Evolutionary conservation across 257 asterid genomes (phyloP).

Genomic region (Nicotiana benthamiana): DNA sequence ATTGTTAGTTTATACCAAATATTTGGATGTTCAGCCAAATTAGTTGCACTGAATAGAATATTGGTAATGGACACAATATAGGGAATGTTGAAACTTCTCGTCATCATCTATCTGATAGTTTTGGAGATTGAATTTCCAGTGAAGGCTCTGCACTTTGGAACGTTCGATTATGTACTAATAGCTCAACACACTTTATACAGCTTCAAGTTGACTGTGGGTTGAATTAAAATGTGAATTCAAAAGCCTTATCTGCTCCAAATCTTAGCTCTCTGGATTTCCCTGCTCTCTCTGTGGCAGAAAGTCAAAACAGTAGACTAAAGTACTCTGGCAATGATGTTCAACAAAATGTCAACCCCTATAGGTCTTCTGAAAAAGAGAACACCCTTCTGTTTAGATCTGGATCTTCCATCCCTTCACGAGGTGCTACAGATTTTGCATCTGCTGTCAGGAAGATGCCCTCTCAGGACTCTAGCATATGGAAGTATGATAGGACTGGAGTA

Average conservation of each 20-base stretch:
- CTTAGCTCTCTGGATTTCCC: slow-evolving; percentile 78
- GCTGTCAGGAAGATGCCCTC: slow-evolving; percentile 71
- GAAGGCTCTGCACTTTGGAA: not conserved
- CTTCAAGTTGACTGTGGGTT: slow-evolving; percentile 69
- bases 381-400: slow-evolving; percentile 37
- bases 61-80: not conserved
- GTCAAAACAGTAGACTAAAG: slow-evolving; percentile 39
- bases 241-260: slow-evolving; percentile 61
- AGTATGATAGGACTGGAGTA: slow-evolving; percentile 53
- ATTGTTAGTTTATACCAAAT: not conserved
- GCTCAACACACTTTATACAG: slow-evolving; percentile 20
- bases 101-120: not conserved
- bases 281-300: slow-evolving; percentile 63
- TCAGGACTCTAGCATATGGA: slow-evolving; percentile 74
- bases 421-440: slow-evolving; percentile 63
- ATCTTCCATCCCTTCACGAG: slow-evolving; percentile 59
- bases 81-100: not conserved
- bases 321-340: slow-evolving; percentile 43
- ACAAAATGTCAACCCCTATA: slow-evolving; percentile 35
- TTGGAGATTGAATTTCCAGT: not conserved
- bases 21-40: not conserved
- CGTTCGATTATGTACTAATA: not conserved
- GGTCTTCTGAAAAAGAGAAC: slow-evolving; percentile 40
- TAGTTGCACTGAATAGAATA: not conserved
- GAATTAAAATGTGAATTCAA: slow-evolving; percentile 45